Percentiles rank a stretch among this genome's conserved stretches.
Conservation (phyloP, 2,329 filamentous ascomycete species). For the Hypoxylon sp. region DNA sequence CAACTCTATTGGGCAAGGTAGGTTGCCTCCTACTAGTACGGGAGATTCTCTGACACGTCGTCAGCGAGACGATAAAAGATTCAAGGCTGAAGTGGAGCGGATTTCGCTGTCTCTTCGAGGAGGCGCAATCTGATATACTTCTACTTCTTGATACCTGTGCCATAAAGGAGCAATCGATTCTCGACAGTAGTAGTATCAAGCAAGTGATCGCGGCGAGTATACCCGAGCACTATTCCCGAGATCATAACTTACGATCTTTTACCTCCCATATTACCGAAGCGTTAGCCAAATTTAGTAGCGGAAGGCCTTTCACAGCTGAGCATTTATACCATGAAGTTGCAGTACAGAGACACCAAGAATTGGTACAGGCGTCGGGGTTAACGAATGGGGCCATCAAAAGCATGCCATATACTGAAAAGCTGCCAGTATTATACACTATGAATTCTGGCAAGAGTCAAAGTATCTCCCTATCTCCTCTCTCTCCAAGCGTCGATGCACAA, state of each 20-base stretch:
- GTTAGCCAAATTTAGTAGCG: slow-evolving; percentile 66
- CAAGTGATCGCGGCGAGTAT: slow-evolving; percentile 74
- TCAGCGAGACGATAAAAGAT: slow-evolving; percentile 70
- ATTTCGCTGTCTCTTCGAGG: slow-evolving; percentile 74
- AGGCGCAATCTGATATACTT: slow-evolving; percentile 74
- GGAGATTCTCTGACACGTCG: slow-evolving; percentile 57
- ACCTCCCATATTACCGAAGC: slow-evolving; percentile 71
- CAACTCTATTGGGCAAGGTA: slow-evolving; percentile 78
- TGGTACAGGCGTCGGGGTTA: slow-evolving; percentile 59
- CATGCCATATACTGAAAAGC: slow-evolving; percentile 55
- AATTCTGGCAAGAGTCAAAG: slow-evolving; percentile 68
- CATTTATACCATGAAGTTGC: slow-evolving; percentile 71
- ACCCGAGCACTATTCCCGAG: slow-evolving; percentile 64
- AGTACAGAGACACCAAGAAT: slow-evolving; percentile 62
- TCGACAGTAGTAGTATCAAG: slow-evolving; percentile 70
- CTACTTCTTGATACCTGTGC: slow-evolving; percentile 75
- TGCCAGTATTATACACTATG: slow-evolving; percentile 70
- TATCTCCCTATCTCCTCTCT: slow-evolving; percentile 67
- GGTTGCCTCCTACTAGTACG: slow-evolving; percentile 55
- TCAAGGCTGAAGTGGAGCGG: slow-evolving; percentile 74
- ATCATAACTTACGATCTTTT: slow-evolving; percentile 68
- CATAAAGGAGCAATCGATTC: slow-evolving; percentile 64
- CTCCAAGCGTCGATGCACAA: slow-evolving; percentile 52
- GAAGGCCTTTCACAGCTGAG: slow-evolving; percentile 70
- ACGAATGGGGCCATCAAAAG: slow-evolving; percentile 63